Conservation (phyloP, 2,329 filamentous ascomycete genomes). For the Ambrosiella cleistominuta region DNA sequence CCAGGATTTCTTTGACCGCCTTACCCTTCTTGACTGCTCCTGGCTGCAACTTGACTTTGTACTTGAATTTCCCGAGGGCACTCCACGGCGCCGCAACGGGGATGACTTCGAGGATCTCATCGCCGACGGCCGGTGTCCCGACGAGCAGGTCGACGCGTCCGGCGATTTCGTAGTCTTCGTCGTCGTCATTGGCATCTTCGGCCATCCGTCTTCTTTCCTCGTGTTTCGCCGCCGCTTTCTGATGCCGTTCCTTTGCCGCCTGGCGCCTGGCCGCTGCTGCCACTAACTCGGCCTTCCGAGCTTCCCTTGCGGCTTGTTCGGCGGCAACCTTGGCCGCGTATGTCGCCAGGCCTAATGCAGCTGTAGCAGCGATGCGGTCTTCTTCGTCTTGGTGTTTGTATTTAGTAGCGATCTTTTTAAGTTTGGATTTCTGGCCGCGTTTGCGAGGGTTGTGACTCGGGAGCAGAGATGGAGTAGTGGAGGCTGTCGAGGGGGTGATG, state of each 20-base stretch:
- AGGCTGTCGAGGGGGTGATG: neutral
- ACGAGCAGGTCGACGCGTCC: constrained; percentile 49
- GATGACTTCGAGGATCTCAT: constrained; percentile 57
- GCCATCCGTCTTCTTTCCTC: constrained; percentile 48
- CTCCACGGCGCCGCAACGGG: constrained; percentile 48
- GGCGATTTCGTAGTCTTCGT: constrained; percentile 33
- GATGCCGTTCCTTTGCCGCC: constrained; percentile 62
- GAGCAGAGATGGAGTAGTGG: constrained; percentile 6
- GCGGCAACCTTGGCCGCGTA: constrained; percentile 51
- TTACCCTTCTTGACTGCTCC: constrained; percentile 86
- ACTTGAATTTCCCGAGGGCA: constrained; percentile 57
- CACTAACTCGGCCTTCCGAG: constrained; percentile 46
- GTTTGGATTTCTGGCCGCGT: constrained; percentile 65
- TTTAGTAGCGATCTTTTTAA: constrained; percentile 73
- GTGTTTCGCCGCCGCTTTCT: constrained; percentile 57
- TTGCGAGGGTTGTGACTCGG: constrained; percentile 33
- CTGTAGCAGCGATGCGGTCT: constrained; percentile 67
- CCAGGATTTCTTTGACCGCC: constrained; percentile 77
- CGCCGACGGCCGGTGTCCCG: constrained; percentile 59
- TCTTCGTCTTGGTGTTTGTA: constrained; percentile 93
- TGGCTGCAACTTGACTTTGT: constrained; percentile 88
- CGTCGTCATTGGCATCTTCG: constrained; percentile 37
- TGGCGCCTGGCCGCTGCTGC: constrained; percentile 58
- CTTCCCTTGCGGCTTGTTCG: constrained; percentile 47
- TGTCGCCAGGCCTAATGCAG: constrained; percentile 61